These are phyloP conservation scores for Fusarium sterilihyphosum DNA, from an alignment of 2,329 filamentous ascomycete species.

Conservation along the genomic window DNA sequence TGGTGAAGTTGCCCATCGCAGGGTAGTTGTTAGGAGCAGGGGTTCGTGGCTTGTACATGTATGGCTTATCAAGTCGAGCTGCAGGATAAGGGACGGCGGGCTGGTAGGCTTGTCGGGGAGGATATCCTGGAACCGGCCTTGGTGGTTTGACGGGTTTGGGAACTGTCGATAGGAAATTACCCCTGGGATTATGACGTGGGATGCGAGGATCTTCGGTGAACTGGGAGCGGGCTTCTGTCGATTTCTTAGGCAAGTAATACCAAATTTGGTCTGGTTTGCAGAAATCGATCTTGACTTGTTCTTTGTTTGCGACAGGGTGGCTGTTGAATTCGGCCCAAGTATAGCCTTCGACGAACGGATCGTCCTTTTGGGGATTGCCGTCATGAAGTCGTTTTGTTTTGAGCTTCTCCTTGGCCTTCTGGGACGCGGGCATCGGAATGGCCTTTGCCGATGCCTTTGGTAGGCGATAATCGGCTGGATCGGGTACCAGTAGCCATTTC, in stretches of 20 bases:
- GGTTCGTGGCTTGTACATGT: slow-evolving; percentile 62
- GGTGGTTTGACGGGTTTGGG: slow-evolving; percentile 63
- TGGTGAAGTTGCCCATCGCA: slow-evolving; percentile 37
- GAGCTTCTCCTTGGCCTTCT: slow-evolving; percentile 72
- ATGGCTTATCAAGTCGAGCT: slow-evolving; percentile 56
- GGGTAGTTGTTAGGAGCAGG: slow-evolving; percentile 42
- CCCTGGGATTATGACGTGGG: slow-evolving; percentile 71
- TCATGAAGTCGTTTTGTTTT: slow-evolving; percentile 71
- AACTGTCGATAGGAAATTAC: slow-evolving; percentile 78
- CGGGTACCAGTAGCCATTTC: slow-evolving; percentile 82
- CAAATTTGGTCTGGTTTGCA: slow-evolving; percentile 80
- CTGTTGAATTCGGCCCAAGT: slow-evolving; percentile 85
- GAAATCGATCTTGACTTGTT: slow-evolving; percentile 76
- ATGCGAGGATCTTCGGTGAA: slow-evolving; percentile 81
- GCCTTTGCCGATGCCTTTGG: slow-evolving; percentile 80
- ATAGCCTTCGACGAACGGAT: slow-evolving; percentile 73
- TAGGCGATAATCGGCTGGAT: slow-evolving; percentile 74
- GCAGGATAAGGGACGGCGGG: slow-evolving; percentile 11
- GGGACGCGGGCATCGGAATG: slow-evolving; percentile 73
- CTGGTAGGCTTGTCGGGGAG: slow-evolving; percentile 43
- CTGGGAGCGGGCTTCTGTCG: slow-evolving; percentile 89
- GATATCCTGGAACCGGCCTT: slow-evolving; percentile 48
- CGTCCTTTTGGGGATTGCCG: slow-evolving; percentile 71
- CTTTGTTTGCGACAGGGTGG: slow-evolving; percentile 65
- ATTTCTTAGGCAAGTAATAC: slow-evolving; percentile 86